Evolutionary conservation across 1,284 basidiomycete species (phyloP), one percentile per base, ranked within the genome.

Genomic region (Cutaneotrichosporon sp.): DNA sequence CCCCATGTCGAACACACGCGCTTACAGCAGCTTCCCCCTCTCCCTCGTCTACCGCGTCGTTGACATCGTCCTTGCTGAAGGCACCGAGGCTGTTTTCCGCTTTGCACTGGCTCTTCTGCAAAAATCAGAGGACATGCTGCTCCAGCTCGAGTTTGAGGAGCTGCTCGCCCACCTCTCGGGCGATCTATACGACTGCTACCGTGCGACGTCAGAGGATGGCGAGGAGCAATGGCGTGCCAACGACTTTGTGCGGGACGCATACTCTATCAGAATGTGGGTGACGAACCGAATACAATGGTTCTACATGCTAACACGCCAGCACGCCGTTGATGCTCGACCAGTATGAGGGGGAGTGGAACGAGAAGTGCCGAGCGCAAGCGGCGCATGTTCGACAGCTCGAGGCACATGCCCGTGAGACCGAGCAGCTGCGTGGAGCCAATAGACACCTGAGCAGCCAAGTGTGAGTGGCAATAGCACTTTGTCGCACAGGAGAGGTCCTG

Each of bases 1-100:
- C 10, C 29, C 29, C 29, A 31, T 14, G 29, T 31, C 10, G 29
- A 9, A 16, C 3, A 14, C 22, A n/a, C 19, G 17, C 12, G 25
- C 55, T 57, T 24, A 55, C 24, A 55, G 43, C 65, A 92, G 94
- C n/a, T 97, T 97, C 70, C 94, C 94, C 0, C 78, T 97, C 46
- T 86, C 92, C 10, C 82, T 97, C 35, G 94, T 97, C 3, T 96
- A 91, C 67, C 84, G 94, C 64, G 92, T 98, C 73, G 88, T 93
- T 66, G 75, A 76, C 54, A 75, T 75, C 35, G 90, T 92, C 52
- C 84, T 98, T 55, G 96, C 96, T 1, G 97, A 88, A 67, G 94
- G 94, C 4, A 90, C 97, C 52, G 94, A 98, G 72, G 90, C 94
- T 0, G 86, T 97, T 45, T 97, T 98, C 75, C 85, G 92, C 8